Base-by-base conservation (phyloP, 2,329 filamentous ascomycete genomes). In the Aspergillus eucalypticola region DNA sequence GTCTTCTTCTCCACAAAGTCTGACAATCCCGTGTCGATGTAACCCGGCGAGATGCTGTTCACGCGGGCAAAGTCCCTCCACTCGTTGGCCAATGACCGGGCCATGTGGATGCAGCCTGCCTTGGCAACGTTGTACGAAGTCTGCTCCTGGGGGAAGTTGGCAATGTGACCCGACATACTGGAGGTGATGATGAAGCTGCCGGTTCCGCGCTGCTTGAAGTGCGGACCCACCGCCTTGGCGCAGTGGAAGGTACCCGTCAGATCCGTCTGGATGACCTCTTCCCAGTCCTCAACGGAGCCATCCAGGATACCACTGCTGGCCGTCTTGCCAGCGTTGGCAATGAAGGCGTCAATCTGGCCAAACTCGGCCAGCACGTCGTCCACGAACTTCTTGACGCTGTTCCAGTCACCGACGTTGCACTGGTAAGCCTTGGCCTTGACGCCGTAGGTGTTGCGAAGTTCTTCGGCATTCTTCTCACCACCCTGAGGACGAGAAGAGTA, bases 201-300 rank as follows among this genome's bases (percentile, higher is more conserved):
- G 10, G 80, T 86, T 67, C 85, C 84, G 63, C 84, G 83, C 77
- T 88, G 79, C 76, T 86, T 86, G 83, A 88, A 89, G 78, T 95
- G 89, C 58, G 88, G 84, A 35, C 92, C 93, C n/a, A 91, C 90
- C 19, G 91, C 91, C 80, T 94, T 91, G 25, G 92, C 91, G 64
- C 91, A 96, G 84, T 93, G 86, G 78, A 92, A 91, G 27, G 84
- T 87, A 11, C 92, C 93, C n/a, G 88, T 95, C 67, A 96, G 83
- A 77, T 97, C 96, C 71, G 94, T 88, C 69, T 90, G 85, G 76
- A 96, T 83, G 81, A 96, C 91, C 75, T 87, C 85, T 73, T 92
- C 87, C 73, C 87, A 86, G 72, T 91, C 90, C 71, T 88, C 83
- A 21, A 90, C 86, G 23, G 86, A 84, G 72, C 86, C 86, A 64